Base-by-base conservation (phyloP, 805 yeast genomes). In the Candida adriatica region DNA sequence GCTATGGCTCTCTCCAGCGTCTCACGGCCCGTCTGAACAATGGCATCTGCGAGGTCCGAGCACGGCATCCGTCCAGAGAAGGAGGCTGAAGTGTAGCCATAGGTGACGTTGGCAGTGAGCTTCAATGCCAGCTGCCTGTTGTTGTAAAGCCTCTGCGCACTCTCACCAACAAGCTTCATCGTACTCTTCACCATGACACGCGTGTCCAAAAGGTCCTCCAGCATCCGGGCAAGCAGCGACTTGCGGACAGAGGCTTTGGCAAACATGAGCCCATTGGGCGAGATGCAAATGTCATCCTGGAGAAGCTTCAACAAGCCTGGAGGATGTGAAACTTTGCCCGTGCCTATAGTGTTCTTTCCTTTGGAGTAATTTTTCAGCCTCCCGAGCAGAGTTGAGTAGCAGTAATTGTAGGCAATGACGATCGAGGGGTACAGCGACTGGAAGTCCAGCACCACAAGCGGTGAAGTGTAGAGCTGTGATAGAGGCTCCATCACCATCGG, bases 61-160 rank as follows among this genome's bases (percentile, higher is more conserved):
- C 92, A 84, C 0, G 98, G 97, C 98, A 92, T 92, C 41, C 98
- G 63, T 0, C 98, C 98, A 7, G 95, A 85, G 50, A 81, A 92
- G 0, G 95, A 75, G 0, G 98, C 98, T 1, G 96, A 81, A 0
- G 96, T 70, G 51, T 92, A 92, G 0, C 98, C 98, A 59, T 92
- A 92, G 0, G 96, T 90, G 7, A 92, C 98, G 55, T 87, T 88
- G 1, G 98, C 96, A 26, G 87, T 78, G 29, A 90, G 61, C 50
- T 92, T 92, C 40, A 92, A 61, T 0, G 96, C 97, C 24, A 84
- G 53, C 45, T 92, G 98, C 34, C 90, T 64, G 36, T 82, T 79
- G 47, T 84, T 73, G 49, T 81, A 72, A 4, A 82, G 57, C 34
- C 72, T 70, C 19, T 63, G 62, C 31, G 78, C 48, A 30, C 70